Evolutionary conservation across 306 rosid genomes (phyloP), one percentile per base, ranked within the genome.

Genomic region (Arachis stenosperma): DNA sequence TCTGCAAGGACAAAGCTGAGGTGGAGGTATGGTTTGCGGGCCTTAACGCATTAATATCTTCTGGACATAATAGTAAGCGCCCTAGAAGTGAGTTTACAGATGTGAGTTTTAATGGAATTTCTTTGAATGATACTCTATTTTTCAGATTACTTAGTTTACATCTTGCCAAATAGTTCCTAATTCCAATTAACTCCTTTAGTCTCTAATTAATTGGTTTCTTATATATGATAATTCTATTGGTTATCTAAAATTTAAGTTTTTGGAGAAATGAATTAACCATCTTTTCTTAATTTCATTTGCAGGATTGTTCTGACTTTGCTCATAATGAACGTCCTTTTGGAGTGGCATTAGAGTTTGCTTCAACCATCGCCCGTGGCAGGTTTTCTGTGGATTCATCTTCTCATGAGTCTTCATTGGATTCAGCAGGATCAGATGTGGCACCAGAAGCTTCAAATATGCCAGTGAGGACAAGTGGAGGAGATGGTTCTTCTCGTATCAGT

Each of bases 1-100:
- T 91, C 67, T 94, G 98, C 92, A 94, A 94, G 91, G 98, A 91
- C 83, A 84, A 87, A 86, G 86, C 89, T 69, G 98, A 91, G 83
- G 86, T 82, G 74, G 97, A 91, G 76, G 52, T 88, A 67, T 94
- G 97, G 98, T 71, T 94, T 82, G 85, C 81, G 58, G 85, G 90
- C 73, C 97, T 94, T 65, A 85, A 88, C 83, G 80, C 88, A 69
- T 80, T 94, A 79, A 86, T 91, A 78, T 79, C 90, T 76, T 8
- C 86, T 33, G 85, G 89, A 70, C 87, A 64, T 3, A 84, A 56
- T 43, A 11, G 8, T 53, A 84, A 83, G 79, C 84, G 71, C 73
- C 56, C 80, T 56, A 77, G 54, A 84, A 89, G 97, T 83, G 91
- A 91, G 27, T 44, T 84, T 55, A 75, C 61, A 29, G 84, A 85